These are phyloP conservation scores for Plasmodium coatneyi DNA, from an alignment of 169 alveolate species.

Conservation along the genomic window DNA sequence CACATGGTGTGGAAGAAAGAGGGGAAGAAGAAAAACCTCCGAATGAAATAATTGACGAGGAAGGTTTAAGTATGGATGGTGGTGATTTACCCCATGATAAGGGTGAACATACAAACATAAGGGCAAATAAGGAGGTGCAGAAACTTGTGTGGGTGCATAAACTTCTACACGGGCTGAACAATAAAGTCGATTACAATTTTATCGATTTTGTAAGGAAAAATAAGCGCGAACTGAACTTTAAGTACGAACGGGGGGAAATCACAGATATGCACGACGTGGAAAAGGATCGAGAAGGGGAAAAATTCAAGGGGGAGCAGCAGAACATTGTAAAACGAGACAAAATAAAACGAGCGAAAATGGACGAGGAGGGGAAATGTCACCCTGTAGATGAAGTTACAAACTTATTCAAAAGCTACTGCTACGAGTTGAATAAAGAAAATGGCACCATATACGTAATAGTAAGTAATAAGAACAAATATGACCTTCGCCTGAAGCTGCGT, in stretches of 20 bases:
- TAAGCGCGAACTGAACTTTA: conserved; percentile 9
- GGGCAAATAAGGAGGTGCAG: background rate
- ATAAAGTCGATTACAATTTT: conserved; percentile 29
- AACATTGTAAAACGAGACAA: background rate
- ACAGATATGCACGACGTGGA: background rate
- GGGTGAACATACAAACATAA: background rate
- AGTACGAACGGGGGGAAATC: conserved; percentile 10
- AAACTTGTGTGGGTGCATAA: conserved; percentile 32
- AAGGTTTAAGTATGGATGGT: background rate
- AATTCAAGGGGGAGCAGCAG: background rate
- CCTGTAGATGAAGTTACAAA: background rate
- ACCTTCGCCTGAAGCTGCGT: conserved; percentile 9
- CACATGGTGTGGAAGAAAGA: background rate
- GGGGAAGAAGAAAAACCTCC: background rate
- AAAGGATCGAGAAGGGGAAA: background rate
- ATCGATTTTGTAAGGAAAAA: conserved; percentile 35
- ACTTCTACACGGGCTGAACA: conserved; percentile 3
- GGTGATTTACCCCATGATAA: background rate
- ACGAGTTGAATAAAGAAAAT: conserved; percentile 22
- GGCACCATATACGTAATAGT: conserved; percentile 47
- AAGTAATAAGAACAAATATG: conserved; percentile 33
- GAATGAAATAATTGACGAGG: background rate
- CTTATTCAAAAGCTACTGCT: conserved; percentile 30
- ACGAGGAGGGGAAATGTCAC: background rate
- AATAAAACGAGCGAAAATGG: background rate